Base-by-base conservation (phyloP, 768 basidiomycete genomes). In the Sporobolomyces phaffii region DNA sequence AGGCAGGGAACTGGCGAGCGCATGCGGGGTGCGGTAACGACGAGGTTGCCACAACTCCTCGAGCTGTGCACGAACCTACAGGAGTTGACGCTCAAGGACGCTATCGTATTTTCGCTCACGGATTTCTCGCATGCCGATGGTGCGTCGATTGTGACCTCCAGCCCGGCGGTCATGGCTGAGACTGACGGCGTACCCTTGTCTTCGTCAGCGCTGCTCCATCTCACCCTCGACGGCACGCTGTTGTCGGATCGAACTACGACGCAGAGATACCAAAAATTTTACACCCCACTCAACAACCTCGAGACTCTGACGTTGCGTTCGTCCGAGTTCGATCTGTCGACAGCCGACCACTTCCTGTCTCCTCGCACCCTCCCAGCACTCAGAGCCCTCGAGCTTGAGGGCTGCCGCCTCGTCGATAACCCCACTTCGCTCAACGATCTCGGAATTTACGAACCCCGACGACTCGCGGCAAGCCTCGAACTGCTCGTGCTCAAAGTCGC, bases 191-290 rank as follows among this genome's bases (percentile, higher is more conserved):
- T 20, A 20, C 15, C 44, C 18, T 45, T 22, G n/a, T n/a, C n/a
- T n/a, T n/a, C n/a, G n/a, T n/a, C 50, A 65, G 64, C 38, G 26
- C 58, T 66, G 4, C 22, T 40, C 1, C 65, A 66, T 26, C 28
- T 66, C 20, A 56, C 60, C 3, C 31, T 66, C 33, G 26, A 40
- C n/a, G 45, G 45, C 5, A 54, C 41, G 8, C 14, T 61, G 4
- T 38, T 66, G 13, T 61, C 59, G 20, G 65, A 66, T 29, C 50
- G 60, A 0, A 66, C 65, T 3, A 66, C 59, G 18, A 61, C 48
- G 0, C 48, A 60, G 4, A 45, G 65, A 31, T 66, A 54, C 51
- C 51, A 54, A 18, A 47, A 52, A 13, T 57, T 66, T 53, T 49
- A 41, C 40, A 48, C 59, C 5, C 44, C 60, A 1, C 45, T 66